These are phyloP conservation scores for Piper longum DNA, from an alignment of 164 flowering plant species.

Conservation along the genomic window DNA sequence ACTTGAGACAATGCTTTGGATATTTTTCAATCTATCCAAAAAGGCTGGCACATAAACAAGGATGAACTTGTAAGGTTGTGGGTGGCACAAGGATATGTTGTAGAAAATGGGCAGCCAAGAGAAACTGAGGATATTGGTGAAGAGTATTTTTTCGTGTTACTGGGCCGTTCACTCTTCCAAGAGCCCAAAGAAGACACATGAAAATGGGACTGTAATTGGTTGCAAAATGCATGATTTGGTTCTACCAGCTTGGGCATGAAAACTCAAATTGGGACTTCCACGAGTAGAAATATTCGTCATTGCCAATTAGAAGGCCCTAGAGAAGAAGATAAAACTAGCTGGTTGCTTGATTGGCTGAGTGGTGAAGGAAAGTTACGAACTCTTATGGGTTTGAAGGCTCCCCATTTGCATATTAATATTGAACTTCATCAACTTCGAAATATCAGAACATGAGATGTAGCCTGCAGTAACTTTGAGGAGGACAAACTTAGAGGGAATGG, in stretches of 20 bases:
- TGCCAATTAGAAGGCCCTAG: too few relatives aligned
- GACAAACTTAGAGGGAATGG: too few relatives aligned
- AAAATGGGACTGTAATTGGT: not conserved
- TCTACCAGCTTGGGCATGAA: not conserved
- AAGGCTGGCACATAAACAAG: not conserved
- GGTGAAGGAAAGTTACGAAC: too few relatives aligned
- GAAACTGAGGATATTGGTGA: not conserved
- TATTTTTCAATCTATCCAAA: constrained; percentile 7
- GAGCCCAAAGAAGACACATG: not conserved
- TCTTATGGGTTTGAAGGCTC: too few relatives aligned
- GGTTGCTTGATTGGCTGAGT: too few relatives aligned
- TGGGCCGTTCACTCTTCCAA: not conserved
- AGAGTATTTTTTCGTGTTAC: not conserved
- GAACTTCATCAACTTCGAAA: too few relatives aligned
- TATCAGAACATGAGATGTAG: too few relatives aligned
- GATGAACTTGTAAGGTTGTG: not conserved
- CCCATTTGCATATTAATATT: too few relatives aligned
- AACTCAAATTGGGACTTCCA: too few relatives aligned
- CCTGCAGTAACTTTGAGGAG: too few relatives aligned
- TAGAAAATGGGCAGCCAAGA: not conserved
- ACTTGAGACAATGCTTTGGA: constrained; percentile 1
- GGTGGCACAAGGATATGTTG: constrained; percentile 5
- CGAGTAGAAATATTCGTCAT: too few relatives aligned
- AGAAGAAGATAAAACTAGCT: too few relatives aligned
- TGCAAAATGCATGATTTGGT: constrained; percentile 6